Percentiles rank a stretch among this genome's conserved stretches.
Evolutionary conservation across 139 green algal species (phyloP).

Genomic region (Coelastrella sp.): DNA sequence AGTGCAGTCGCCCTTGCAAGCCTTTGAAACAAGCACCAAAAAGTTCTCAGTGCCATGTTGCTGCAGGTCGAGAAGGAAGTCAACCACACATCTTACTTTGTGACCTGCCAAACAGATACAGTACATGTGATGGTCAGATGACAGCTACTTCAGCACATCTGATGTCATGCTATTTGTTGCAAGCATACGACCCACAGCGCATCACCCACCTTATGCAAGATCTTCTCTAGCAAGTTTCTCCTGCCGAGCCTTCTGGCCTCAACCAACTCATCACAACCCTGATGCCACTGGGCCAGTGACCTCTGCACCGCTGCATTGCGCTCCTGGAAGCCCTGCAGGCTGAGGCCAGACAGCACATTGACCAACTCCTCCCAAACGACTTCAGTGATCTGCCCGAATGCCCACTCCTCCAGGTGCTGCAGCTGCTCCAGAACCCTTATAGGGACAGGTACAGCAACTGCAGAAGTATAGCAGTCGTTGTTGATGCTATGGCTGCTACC

Average conservation of each 20-base stretch:
- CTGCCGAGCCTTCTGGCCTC: slow-evolving; percentile 4
- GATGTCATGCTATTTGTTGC: not conserved
- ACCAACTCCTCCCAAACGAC: slow-evolving; percentile 13
- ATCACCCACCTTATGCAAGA: slow-evolving; percentile 6
- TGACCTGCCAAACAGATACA: too few relatives aligned
- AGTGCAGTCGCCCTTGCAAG: too few relatives aligned
- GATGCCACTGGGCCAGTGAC: not conserved
- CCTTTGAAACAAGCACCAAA: too few relatives aligned
- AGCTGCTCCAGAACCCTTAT: not conserved
- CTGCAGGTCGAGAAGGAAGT: too few relatives aligned
- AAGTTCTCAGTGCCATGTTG: too few relatives aligned
- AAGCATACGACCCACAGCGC: not conserved
- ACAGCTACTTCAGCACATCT: too few relatives aligned
- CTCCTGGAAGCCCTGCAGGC: not conserved
- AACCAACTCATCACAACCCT: slow-evolving; percentile 35
- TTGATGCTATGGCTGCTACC: not conserved
- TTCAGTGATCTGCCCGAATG: not conserved
- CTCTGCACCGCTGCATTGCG: not conserved
- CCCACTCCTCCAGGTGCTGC: slow-evolving; percentile 38
- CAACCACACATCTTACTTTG: too few relatives aligned
- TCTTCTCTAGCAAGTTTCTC: not conserved
- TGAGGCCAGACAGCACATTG: not conserved
- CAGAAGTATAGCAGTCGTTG: not conserved
- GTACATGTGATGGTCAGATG: too few relatives aligned
- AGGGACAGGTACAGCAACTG: not conserved